Conservation (phyloP, 495 filamentous ascomycete genomes). For the Talaromyces proteolyticus region DNA sequence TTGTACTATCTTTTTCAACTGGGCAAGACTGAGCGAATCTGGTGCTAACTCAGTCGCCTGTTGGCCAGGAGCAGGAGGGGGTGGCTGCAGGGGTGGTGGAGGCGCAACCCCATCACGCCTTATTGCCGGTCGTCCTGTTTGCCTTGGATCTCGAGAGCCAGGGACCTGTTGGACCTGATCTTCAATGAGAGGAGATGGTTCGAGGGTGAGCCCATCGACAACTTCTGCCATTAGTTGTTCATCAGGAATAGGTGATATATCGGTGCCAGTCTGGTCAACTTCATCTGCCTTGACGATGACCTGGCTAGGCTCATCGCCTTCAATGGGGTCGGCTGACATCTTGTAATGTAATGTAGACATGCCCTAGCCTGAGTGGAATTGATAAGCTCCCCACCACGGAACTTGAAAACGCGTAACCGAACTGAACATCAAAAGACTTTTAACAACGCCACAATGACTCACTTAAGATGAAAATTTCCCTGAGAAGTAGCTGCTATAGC, state of each 20-base stretch:
- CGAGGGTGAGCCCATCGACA: constrained; percentile 40
- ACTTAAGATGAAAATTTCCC: neutral
- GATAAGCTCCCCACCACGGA: neutral
- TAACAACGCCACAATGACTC: neutral
- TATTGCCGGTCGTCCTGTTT: constrained; percentile 42
- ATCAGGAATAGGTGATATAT: constrained; percentile 43
- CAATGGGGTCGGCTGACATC: constrained; percentile 2
- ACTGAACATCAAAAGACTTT: constrained; percentile 9
- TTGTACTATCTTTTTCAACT: constrained; percentile 73
- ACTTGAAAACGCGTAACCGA: neutral
- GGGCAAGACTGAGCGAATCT: constrained; percentile 77
- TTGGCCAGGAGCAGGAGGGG: constrained; percentile 50
- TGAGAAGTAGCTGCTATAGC: neutral
- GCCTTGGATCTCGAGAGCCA: constrained; percentile 14
- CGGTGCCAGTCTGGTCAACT: constrained; percentile 47
- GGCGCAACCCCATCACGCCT: constrained; percentile 49
- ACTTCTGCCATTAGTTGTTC: constrained; percentile 44
- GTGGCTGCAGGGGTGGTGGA: constrained; percentile 53
- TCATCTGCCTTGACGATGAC: constrained; percentile 51
- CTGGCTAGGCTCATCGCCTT: constrained; percentile 15
- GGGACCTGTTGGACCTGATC: constrained; percentile 11
- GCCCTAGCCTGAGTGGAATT: neutral
- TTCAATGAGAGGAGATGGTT: constrained; percentile 22
- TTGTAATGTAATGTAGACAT: too few species aligned
- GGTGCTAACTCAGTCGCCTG: constrained; percentile 40